Evolutionary conservation across 768 basidiomycete genomes (phyloP).

Genomic region (Boletus rubescentipes): DNA sequence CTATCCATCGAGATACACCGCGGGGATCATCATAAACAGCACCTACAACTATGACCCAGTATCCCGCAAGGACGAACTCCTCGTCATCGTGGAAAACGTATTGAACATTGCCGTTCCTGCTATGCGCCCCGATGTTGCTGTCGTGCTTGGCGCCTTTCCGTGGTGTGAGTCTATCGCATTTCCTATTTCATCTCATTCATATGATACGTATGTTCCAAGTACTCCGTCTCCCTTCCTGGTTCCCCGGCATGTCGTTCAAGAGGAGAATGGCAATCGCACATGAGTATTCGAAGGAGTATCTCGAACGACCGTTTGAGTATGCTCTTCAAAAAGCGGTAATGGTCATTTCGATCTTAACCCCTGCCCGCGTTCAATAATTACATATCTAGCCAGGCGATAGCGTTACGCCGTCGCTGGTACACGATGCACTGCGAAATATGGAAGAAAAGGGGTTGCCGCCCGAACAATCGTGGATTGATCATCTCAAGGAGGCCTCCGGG

Average conservation of each 20-base stretch:
- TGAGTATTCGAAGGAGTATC: not conserved
- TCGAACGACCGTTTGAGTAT: slow-evolving; percentile 5
- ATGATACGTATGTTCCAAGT: not conserved
- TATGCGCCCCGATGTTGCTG: not conserved
- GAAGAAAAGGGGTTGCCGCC: not conserved
- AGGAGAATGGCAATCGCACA: not conserved
- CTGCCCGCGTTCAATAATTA: not conserved
- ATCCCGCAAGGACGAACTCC: slow-evolving; percentile 4
- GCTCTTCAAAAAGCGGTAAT: not conserved
- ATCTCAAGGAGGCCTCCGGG: not conserved
- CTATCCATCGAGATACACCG: not conserved
- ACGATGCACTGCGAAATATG: not conserved
- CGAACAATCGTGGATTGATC: not conserved
- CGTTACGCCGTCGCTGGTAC: not conserved
- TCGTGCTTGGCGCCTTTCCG: not conserved
- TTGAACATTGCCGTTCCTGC: not conserved
- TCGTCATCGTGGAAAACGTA: not conserved
- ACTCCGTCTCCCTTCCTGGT: slow-evolving; percentile 5
- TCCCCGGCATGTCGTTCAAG: slow-evolving; percentile 7
- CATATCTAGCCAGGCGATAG: too few relatives aligned
- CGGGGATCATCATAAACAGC: slow-evolving; percentile 1
- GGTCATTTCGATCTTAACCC: not conserved
- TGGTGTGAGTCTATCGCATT: not conserved
- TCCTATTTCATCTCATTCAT: not conserved
- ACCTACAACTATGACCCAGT: slow-evolving; percentile 2